A percentile compares a stretch with the other conserved stretches of the same genome.
phyloP scores from a whole-genome alignment of 257 asterid species.

The Solanum habrochaites region DNA sequence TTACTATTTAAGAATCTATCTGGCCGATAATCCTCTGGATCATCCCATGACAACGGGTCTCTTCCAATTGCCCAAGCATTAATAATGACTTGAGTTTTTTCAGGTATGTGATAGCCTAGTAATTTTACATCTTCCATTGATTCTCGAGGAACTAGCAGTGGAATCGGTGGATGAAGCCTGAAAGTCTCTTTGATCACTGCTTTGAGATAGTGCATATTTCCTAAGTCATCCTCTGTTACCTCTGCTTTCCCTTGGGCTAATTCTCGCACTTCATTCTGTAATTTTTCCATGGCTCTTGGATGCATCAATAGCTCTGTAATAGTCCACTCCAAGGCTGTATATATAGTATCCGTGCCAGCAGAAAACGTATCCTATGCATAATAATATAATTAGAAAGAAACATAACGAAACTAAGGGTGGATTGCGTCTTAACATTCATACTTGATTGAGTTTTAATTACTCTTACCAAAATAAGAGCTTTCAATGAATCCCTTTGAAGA shows the following conservation, averaged over 20 bases:
- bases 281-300: background rate
- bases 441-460: too few relatives aligned
- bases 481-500: constrained; percentile 9
- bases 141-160: constrained; percentile 33
- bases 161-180: constrained; percentile 32
- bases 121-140: constrained; percentile 21
- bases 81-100: constrained; percentile 16
- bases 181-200: constrained; percentile 34
- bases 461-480: background rate
- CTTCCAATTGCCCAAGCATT: constrained; percentile 43
- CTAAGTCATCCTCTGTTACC: constrained; percentile 22
- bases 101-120: constrained; percentile 26
- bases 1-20: constrained; percentile 27
- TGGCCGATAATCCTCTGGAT: constrained; percentile 32
- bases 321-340: constrained; percentile 22
- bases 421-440: too few relatives aligned
- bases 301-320: constrained; percentile 21
- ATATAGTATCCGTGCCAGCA: constrained; percentile 41
- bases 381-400: background rate
- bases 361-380: constrained; percentile 28
- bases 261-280: constrained; percentile 24
- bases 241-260: background rate
- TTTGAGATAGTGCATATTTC: constrained; percentile 31
- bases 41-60: constrained; percentile 33
- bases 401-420: too few relatives aligned